Evolutionary conservation across 2,329 filamentous ascomycete species (phyloP), one percentile per base, ranked within the genome.

Genomic region (Colletotrichum sp.): DNA sequence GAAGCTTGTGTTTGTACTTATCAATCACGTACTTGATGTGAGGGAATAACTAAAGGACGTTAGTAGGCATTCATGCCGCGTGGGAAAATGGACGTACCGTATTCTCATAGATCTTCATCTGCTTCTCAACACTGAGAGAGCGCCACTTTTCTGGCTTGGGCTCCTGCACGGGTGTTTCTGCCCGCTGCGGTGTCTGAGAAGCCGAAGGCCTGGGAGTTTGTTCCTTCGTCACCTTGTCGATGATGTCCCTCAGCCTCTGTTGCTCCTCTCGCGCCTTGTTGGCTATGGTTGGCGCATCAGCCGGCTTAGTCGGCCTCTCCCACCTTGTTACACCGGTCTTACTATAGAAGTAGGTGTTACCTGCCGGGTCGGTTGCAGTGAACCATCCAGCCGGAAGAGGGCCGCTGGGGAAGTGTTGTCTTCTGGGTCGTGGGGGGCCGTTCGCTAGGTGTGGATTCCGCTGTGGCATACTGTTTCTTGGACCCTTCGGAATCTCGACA

Each of bases 61-160:
- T 55, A 71, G 75, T 26, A 30, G 6, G 12, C n/a, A 16, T 13
- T 16, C 28, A 64, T 44, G 13, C 15, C 9, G 8, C 12, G 15
- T 36, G 24, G 32, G 6, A 8, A 30, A 18, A 13, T 49, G 8
- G 32, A 88, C 95, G 84, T 89, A 98, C 95, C 68, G 96, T 98
- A 82, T 96, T 96, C 84, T 98, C 96, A 81, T 98, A 99, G 4
- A 98, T 89, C 87, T 95, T 98, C 91, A 96, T 98, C 85, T 97
- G 95, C 86, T 98, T 98, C 79, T 98, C 96, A 79, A 92, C 83
- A 2, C 93, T 88, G 36, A 93, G 83, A 75, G 89, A 90, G 71
- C 92, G 90, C 94, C 94, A 96, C 82, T 93, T 95, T 64, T 95
- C 93, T 80, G 90, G 89, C 79, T 91, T 93, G 7, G 89, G 88